Base-by-base conservation (phyloP, 2,329 filamentous ascomycete species). In the Magnaporthiopsis rhizophila region DNA sequence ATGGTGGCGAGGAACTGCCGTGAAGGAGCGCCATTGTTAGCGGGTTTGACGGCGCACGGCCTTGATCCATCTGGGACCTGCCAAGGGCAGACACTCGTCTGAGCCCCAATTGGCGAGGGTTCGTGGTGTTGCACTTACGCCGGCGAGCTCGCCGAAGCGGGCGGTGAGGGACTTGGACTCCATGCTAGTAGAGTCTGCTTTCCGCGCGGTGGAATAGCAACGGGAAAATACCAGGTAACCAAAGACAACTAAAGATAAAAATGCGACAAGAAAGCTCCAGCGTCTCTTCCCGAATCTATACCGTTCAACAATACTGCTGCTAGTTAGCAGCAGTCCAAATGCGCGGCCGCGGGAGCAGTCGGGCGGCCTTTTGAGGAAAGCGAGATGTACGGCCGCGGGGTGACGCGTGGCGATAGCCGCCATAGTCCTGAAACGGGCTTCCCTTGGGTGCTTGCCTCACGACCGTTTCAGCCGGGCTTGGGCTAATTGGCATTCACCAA, bases 1-100 rank as follows among this genome's bases (percentile, higher is more conserved):
- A 82, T 72, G 21, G 74, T 71, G 32, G 69, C 66, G 21, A 76
- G 70, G 66, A 75, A 75, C 72, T 75, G 64, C 12, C 7, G 61
- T n/a, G 15, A 13, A 1, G 9, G 18, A 21, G 18, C 24, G n/a
- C 12, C n/a, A 30, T 36, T 7, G 59, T n/a, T 18, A 45, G 38
- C 28, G 45, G 36, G 24, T 24, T 50, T 5, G 21, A 11, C 18
- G 3, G 7, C 15, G 38, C 38, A 45, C 38, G 38, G 3, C 38
- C 18, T 9, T 5, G 38, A 45, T 45, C 13, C 28, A 30, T 30
- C 28, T 30, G 28, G 28, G 28, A 30, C 34, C 34, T 9, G 34
- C 34, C 11, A 8, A 36, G 34, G 34, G 34, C 28, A 30, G 34
- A 7, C 15, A 13, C 13, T 38, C 15, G 36, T 6, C 2, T 5